These are phyloP conservation scores for Artemisia argyi DNA, from an alignment of 129 eudicot genomes.

Conservation along the genomic window DNA sequence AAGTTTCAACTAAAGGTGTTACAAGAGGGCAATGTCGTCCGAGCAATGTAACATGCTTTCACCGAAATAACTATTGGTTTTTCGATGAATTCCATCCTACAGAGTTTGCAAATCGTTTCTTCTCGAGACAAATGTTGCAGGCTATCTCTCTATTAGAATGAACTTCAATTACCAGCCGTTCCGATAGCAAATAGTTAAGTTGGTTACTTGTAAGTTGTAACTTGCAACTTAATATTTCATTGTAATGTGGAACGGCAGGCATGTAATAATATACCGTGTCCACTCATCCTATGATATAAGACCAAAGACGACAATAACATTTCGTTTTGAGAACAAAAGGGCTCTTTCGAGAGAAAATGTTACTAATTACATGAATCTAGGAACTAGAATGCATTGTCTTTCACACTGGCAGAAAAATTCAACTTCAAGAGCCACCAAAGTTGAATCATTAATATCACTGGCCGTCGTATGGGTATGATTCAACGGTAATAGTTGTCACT, in stretches of 20 bases:
- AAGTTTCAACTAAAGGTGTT: constrained; percentile 1
- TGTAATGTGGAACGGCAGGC: background rate
- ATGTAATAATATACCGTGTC: no score
- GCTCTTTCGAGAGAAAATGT: no score
- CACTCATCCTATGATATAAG: no score
- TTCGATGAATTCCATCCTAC: constrained; percentile 46
- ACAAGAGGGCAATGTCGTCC: constrained; percentile 33
- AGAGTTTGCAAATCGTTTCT: constrained; percentile 6
- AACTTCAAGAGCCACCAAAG: no score
- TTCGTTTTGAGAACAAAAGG: no score
- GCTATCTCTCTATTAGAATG: constrained; percentile 7
- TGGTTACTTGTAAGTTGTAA: background rate
- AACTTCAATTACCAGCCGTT: background rate
- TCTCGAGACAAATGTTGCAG: constrained; percentile 6
- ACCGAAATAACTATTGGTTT: constrained; percentile 17
- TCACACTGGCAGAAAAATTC: no score
- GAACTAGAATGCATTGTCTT: no score
- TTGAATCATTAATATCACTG: no score
- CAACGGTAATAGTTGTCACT: no score
- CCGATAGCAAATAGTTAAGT: background rate
- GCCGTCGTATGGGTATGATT: no score
- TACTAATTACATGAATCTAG: no score
- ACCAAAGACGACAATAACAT: no score
- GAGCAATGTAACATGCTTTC: constrained; percentile 20
- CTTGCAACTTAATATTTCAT: background rate